These are phyloP conservation scores for Ganoderma meredithae DNA, from an alignment of 1,284 basidiomycete species.

Conservation along the genomic window DNA sequence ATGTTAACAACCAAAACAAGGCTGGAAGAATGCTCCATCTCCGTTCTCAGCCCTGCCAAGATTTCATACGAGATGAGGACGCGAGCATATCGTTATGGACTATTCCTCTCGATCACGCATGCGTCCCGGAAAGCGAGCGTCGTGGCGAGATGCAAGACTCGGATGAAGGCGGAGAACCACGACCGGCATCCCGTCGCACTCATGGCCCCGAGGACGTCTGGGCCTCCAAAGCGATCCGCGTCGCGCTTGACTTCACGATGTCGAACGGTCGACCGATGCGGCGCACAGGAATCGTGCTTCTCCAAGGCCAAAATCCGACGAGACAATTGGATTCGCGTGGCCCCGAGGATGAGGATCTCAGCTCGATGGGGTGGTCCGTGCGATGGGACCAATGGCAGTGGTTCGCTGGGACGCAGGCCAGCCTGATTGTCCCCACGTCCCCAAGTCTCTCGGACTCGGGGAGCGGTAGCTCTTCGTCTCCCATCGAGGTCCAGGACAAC, in stretches of 20 bases:
- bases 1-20: not conserved
- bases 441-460: not conserved
- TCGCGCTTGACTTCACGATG: conserved; percentile 13
- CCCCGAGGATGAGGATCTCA: not conserved
- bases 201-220: not conserved
- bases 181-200: not conserved
- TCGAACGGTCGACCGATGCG: not conserved
- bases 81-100: conserved; percentile 13
- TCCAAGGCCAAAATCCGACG: not conserved
- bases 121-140: not conserved
- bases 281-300: conserved; percentile 8
- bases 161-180: not conserved
- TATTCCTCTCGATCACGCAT: conserved; percentile 3
- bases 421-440: not conserved
- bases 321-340: no score
- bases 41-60: not conserved
- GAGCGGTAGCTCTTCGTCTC: not conserved
- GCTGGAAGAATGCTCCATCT: not conserved
- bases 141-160: not conserved
- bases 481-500: not conserved
- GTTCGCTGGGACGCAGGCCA: not conserved
- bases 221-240: conserved; percentile 5
- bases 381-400: not conserved
- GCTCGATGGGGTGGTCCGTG: not conserved
- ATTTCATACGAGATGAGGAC: not conserved